A percentile compares a stretch with the other conserved stretches of the same genome.
These are phyloP conservation scores for Mycena filopes DNA, from an alignment of 768 basidiomycete genomes.

Conservation along the genomic window DNA sequence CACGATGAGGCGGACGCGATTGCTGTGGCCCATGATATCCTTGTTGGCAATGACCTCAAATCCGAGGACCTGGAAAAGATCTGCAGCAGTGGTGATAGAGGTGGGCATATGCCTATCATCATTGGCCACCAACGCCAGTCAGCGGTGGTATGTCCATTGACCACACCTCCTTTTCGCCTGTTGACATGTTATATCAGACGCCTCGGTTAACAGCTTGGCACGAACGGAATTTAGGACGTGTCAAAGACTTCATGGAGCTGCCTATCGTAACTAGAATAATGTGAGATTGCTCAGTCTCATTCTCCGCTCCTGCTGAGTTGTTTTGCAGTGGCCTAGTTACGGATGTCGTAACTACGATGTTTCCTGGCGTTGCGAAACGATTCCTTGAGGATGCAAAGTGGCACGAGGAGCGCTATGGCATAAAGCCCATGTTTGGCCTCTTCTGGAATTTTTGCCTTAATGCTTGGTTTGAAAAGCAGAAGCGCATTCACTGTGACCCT, in stretches of 20 bases:
- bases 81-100: background rate
- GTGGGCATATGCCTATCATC: slow-evolving; percentile 8
- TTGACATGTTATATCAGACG: background rate
- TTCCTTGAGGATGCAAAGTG: slow-evolving; percentile 26
- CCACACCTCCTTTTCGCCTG: background rate
- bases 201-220: slow-evolving; percentile 4
- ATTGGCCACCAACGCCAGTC: slow-evolving; percentile 11
- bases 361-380: slow-evolving; percentile 33
- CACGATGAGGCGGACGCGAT: no score
- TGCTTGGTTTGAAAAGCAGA: slow-evolving; percentile 18
- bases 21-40: no score
- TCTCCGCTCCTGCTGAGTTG: background rate
- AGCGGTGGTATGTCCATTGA: background rate
- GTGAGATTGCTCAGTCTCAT: background rate
- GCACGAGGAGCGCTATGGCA: slow-evolving; percentile 29
- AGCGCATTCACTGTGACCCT: slow-evolving; percentile 35
- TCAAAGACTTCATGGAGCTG: background rate
- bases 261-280: background rate
- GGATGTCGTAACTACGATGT: background rate
- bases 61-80: no score
- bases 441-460: slow-evolving; percentile 44
- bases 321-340: slow-evolving; percentile 4
- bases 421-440: slow-evolving; percentile 35
- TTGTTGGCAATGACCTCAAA: no score
- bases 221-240: background rate